Percentiles rank a stretch among this genome's conserved stretches.
Conservation (phyloP, 768 basidiomycete genomes). For the Mrakia gelida region DNA sequence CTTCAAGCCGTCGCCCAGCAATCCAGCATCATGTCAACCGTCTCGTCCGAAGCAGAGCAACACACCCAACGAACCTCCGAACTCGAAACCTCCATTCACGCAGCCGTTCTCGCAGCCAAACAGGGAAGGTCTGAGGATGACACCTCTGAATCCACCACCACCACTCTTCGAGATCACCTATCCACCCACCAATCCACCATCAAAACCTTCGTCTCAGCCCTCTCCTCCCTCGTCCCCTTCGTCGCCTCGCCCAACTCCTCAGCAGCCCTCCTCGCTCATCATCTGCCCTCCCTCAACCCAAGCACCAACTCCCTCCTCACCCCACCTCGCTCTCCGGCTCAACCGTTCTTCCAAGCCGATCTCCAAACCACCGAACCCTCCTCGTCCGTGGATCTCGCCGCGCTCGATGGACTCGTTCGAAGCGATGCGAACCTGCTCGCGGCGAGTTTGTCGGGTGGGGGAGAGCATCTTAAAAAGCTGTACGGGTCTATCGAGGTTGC, state of each 20-base stretch:
- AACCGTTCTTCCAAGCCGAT: background rate
- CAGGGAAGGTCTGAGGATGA: background rate
- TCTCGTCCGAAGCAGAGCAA: background rate
- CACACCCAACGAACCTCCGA: background rate
- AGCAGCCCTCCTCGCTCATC: background rate
- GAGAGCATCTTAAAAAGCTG: background rate
- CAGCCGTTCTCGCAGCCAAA: background rate
- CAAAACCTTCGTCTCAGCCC: background rate
- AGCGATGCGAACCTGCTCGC: conserved; percentile 16
- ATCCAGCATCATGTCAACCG: background rate
- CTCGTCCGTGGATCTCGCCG: background rate
- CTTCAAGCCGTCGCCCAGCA: background rate
- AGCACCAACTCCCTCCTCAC: background rate
- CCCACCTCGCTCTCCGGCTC: background rate
- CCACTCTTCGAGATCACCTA: background rate
- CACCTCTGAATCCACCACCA: background rate
- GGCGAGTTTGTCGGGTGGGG: background rate
- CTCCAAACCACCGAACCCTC: background rate
- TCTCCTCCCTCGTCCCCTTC: conserved; percentile 13
- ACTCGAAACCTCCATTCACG: background rate
- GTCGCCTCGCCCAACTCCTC: conserved; percentile 3
- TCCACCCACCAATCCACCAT: background rate
- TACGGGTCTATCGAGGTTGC: background rate
- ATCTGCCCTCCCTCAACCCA: background rate
- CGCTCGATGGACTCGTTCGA: conserved; percentile 17